Evolutionary conservation across 2,329 filamentous ascomycete species (phyloP), one percentile per base, ranked within the genome.

Genomic region (Onygenales sp.): DNA sequence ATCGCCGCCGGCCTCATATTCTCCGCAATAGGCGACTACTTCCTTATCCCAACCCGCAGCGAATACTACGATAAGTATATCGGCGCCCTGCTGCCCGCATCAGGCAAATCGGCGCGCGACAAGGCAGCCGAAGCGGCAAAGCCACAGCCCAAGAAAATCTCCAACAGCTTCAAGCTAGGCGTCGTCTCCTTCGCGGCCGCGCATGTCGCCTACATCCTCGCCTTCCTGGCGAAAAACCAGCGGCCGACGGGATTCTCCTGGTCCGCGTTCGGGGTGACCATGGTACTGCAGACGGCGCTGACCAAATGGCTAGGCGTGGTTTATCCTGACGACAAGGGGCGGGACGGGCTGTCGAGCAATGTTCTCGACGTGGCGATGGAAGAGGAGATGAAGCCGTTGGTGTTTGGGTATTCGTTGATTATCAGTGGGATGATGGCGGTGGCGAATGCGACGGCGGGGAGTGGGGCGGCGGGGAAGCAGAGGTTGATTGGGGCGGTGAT

Each of bases 371-470:
- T 66, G 21, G 27, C 37, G 17, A 58, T 66, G 37, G 17, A 56
- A 6, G 40, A 44, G 4, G 62, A 65, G 36, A 64, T 66, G 64
- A 59, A 56, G 14, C 59, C 58, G 0, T 50, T 66, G 49, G 62
- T 64, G 14, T 47, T 53, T 5, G 49, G 56, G 2, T 66, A 66
- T 50, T 59, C 63, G 2, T 36, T 57, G 32, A 65, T 65, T 34
- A 65, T 66, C 37, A 58, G 60, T 27, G 46, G 50, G 0, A 66
- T 66, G 64, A 54, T 66, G 52, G 62, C 62, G 11, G 59, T 61
- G 10, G 62, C 64, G 2, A 57, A 62, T 3, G 62, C 62, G 0
- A 51, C 54, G 2, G 51, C 57, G n/a, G 40, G 21, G 31, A 36
- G 46, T 6, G 14, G 33, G 17, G 51, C 53, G 13, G 54, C 54